Conservation (phyloP, 1,284 basidiomycete genomes). For the Apiotrichum gracile region DNA sequence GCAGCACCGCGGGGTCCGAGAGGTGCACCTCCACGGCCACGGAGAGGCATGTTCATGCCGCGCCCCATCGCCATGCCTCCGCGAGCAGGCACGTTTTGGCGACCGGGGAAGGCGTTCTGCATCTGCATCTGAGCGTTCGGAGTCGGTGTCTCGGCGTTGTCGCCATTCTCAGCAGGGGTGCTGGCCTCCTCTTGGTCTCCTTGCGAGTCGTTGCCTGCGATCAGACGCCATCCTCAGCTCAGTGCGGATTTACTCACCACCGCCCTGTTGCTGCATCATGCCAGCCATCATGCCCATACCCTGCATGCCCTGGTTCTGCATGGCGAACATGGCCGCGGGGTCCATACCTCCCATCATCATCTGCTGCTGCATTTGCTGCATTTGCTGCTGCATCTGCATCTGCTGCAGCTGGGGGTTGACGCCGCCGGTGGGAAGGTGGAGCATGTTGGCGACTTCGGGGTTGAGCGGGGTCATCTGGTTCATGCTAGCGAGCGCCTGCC, state of each 20-base stretch:
- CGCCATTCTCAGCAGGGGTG: background rate
- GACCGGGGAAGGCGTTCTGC: slow-evolving; percentile 4
- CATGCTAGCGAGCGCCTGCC: slow-evolving; percentile 36
- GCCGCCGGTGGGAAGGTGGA: slow-evolving; percentile 19
- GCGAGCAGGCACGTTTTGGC: slow-evolving; percentile 2
- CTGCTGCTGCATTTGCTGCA: slow-evolving; percentile 30
- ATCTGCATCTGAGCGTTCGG: background rate
- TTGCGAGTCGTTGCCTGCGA: slow-evolving; percentile 1
- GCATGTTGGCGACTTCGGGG: slow-evolving; percentile 31
- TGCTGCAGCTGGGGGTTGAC: slow-evolving; percentile 17
- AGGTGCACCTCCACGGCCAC: slow-evolving; percentile 36
- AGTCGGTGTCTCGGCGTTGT: background rate
- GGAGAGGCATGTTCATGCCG: slow-evolving; percentile 16
- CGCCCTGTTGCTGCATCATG: slow-evolving; percentile 9
- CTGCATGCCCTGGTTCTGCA: slow-evolving; percentile 21
- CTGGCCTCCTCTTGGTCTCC: slow-evolving; percentile 5
- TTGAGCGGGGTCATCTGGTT: slow-evolving; percentile 28
- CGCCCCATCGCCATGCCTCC: slow-evolving; percentile 21
- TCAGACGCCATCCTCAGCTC: background rate
- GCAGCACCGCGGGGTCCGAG: slow-evolving; percentile 34
- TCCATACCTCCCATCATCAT: slow-evolving; percentile 44
- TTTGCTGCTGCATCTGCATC: slow-evolving; percentile 49
- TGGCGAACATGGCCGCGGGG: slow-evolving; percentile 35
- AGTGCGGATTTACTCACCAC: background rate
- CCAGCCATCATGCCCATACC: slow-evolving; percentile 16